Conservation (phyloP, 1,284 basidiomycete species). For the Pisolithus thermaeus region DNA sequence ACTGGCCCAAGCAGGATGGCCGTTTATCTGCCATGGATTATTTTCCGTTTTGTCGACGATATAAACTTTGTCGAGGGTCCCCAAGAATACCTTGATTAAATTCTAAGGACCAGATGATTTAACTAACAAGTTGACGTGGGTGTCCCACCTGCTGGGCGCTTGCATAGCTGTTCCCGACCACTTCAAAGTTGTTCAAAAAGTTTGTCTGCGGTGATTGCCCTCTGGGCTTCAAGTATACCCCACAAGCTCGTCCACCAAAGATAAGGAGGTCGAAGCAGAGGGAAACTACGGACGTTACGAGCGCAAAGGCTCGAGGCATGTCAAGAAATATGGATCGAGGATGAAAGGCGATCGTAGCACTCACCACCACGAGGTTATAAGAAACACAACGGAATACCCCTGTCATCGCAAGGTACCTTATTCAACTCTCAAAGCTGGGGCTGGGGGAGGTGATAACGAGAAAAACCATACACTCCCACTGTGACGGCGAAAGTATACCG, state of each 20-base stretch:
- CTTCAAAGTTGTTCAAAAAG: constrained; percentile 46
- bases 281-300: neutral
- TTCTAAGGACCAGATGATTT: neutral
- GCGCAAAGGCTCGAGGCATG: neutral
- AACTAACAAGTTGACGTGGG: neutral
- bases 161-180: constrained; percentile 63
- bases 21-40: constrained; percentile 52
- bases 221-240: constrained; percentile 5
- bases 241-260: constrained; percentile 1
- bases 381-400: too few species aligned
- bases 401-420: too few species aligned
- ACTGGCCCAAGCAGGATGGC: constrained; percentile 63
- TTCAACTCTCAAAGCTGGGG: too few species aligned
- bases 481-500: too few species aligned
- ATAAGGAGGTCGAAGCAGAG: constrained; percentile 4
- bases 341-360: too few species aligned
- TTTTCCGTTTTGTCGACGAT: constrained; percentile 66
- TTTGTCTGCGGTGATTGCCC: constrained; percentile 39
- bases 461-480: too few species aligned
- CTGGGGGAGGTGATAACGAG: too few species aligned
- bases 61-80: constrained; percentile 50
- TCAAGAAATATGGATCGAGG: neutral
- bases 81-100: constrained; percentile 48
- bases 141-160: constrained; percentile 63
- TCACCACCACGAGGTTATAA: too few species aligned